Evolutionary conservation across 1,284 basidiomycete species (phyloP).

Genomic region (Athelia sp.): DNA sequence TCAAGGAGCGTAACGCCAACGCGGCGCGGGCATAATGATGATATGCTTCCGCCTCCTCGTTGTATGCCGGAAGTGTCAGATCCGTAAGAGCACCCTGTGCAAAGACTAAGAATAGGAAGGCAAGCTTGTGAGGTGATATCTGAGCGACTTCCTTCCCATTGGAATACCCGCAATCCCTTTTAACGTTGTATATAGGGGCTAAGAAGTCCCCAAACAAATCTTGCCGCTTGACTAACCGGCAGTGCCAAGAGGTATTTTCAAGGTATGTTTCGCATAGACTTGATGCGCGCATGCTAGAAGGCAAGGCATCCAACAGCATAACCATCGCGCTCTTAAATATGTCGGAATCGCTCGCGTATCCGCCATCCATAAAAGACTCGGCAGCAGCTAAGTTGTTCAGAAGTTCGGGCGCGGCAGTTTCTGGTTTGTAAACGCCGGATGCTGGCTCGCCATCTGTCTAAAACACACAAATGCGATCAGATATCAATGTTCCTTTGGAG

Average conservation of each 20-base stretch:
- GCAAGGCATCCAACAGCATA: slow-evolving; percentile 41
- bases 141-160: slow-evolving; percentile 17
- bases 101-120: slow-evolving; percentile 54
- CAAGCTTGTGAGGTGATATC: slow-evolving; percentile 48
- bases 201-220: slow-evolving; percentile 63
- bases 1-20: slow-evolving; percentile 52
- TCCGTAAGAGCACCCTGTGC: slow-evolving; percentile 59
- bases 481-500: not conserved
- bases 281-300: slow-evolving; percentile 53
- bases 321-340: slow-evolving; percentile 20
- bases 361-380: slow-evolving; percentile 42
- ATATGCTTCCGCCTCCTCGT: slow-evolving; percentile 53
- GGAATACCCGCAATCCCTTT: slow-evolving; percentile 33
- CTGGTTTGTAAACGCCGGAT: slow-evolving; percentile 24
- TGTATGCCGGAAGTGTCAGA: slow-evolving; percentile 55
- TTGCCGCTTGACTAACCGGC: slow-evolving; percentile 55
- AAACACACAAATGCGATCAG: slow-evolving; percentile 27
- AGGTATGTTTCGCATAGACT: slow-evolving; percentile 63
- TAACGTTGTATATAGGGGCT: slow-evolving; percentile 50
- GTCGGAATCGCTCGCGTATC: slow-evolving; percentile 20
- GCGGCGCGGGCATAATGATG: slow-evolving; percentile 54
- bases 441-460: slow-evolving; percentile 41
- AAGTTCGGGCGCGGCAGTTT: slow-evolving; percentile 30
- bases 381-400: slow-evolving; percentile 36
- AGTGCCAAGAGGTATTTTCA: slow-evolving; percentile 60